A percentile compares a stretch with the other conserved stretches of the same genome.
Conservation (phyloP, 257 asterid species). For the Fraxinus quadrangulata region DNA sequence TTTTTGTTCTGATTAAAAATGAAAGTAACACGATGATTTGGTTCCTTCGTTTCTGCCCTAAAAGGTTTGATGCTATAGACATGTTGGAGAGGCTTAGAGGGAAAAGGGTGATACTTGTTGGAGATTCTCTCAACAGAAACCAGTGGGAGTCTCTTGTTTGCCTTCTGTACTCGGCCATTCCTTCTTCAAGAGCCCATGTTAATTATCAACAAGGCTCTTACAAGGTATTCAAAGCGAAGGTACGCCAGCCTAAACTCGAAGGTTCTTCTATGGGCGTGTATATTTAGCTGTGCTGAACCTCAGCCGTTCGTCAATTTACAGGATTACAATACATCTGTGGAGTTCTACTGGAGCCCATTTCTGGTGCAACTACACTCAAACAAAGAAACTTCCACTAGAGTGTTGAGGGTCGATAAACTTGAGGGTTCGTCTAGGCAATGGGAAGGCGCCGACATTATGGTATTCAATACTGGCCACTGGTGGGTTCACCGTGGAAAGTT, state of each 20-base stretch:
- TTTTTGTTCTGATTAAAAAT: neutral
- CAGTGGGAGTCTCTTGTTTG: slow-evolving; percentile 30
- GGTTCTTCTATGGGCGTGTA: neutral
- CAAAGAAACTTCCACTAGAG: slow-evolving; percentile 4
- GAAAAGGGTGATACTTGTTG: slow-evolving; percentile 26
- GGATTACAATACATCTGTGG: slow-evolving; percentile 25
- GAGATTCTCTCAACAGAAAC: slow-evolving; percentile 32
- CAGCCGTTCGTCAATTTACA: neutral
- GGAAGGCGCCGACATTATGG: slow-evolving; percentile 27
- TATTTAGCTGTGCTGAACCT: neutral
- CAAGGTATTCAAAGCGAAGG: slow-evolving; percentile 31
- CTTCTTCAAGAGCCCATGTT: slow-evolving; percentile 27
- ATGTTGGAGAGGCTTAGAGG: slow-evolving; percentile 24
- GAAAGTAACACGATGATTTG: neutral
- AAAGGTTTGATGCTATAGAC: slow-evolving; percentile 25
- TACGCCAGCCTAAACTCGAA: slow-evolving; percentile 2
- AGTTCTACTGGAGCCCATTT: slow-evolving; percentile 30
- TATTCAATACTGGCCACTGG: slow-evolving; percentile 32
- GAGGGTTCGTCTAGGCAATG: slow-evolving; percentile 15
- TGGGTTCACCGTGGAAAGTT: slow-evolving; percentile 27
- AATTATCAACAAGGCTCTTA: slow-evolving; percentile 16
- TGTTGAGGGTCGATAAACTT: slow-evolving; percentile 8
- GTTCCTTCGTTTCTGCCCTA: neutral
- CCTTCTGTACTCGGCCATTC: slow-evolving; percentile 29
- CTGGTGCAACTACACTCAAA: slow-evolving; percentile 23